These are phyloP conservation scores for Podospora anserina DNA, from an alignment of 495 filamentous ascomycete species.

Conservation along the genomic window DNA sequence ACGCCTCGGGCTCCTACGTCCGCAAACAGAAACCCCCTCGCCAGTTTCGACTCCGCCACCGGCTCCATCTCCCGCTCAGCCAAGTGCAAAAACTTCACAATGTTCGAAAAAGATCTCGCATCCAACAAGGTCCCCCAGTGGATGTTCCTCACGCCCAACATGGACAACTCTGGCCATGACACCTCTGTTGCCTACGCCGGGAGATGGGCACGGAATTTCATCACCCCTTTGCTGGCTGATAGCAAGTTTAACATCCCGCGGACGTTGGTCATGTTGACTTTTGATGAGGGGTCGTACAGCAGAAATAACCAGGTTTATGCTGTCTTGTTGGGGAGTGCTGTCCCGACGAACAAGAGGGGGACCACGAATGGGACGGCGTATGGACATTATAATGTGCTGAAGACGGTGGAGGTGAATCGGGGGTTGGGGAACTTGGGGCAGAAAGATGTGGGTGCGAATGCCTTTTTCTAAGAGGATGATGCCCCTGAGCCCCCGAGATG, in stretches of 20 bases:
- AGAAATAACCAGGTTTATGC: slow-evolving; percentile 57
- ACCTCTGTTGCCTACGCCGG: slow-evolving; percentile 59
- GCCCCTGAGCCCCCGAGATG: too few relatives aligned
- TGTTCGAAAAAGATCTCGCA: slow-evolving; percentile 58
- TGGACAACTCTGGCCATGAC: slow-evolving; percentile 67
- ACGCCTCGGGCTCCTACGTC: slow-evolving; percentile 21
- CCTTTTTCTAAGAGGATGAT: slow-evolving; percentile 20
- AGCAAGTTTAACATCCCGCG: slow-evolving; percentile 60
- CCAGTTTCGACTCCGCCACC: slow-evolving; percentile 59
- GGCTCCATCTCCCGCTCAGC: slow-evolving; percentile 53
- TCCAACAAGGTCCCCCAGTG: slow-evolving; percentile 62
- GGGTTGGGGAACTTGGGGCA: slow-evolving; percentile 40
- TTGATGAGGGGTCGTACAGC: slow-evolving; percentile 61
- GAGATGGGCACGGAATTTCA: slow-evolving; percentile 56
- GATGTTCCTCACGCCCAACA: slow-evolving; percentile 75
- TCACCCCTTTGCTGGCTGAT: slow-evolving; percentile 61
- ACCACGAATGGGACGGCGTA: slow-evolving; percentile 64
- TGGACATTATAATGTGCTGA: slow-evolving; percentile 66
- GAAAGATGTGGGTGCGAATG: slow-evolving; percentile 23
- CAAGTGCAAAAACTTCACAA: slow-evolving; percentile 66
- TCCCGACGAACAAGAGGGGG: slow-evolving; percentile 57
- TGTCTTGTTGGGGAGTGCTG: slow-evolving; percentile 63
- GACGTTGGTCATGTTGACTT: slow-evolving; percentile 67
- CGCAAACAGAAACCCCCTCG: slow-evolving; percentile 59
- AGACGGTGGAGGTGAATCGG: slow-evolving; percentile 66